These are phyloP conservation scores for Fusarium concolor DNA, from an alignment of 2,329 filamentous ascomycete species.

Conservation along the genomic window DNA sequence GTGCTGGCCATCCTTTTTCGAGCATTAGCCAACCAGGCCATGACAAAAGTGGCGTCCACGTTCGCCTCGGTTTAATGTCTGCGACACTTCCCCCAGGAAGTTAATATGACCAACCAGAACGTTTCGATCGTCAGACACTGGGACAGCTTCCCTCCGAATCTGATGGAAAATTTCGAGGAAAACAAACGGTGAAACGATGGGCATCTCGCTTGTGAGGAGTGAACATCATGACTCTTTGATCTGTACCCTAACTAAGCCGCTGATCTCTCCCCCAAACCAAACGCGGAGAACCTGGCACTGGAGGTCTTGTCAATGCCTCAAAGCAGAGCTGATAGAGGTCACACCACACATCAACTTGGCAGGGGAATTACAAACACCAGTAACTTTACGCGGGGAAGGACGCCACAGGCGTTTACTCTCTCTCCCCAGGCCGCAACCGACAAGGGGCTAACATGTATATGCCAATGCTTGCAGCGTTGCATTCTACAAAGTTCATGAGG, in stretches of 20 bases:
- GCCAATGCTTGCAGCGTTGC: constrained; percentile 28
- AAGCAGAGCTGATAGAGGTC: constrained; percentile 25
- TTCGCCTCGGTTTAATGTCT: constrained; percentile 11
- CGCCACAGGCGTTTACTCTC: constrained; percentile 26
- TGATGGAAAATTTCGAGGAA: background rate
- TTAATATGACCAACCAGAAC: constrained; percentile 21
- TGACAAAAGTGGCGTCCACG: constrained; percentile 38
- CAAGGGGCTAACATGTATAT: constrained; percentile 16
- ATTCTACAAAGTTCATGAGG: constrained; percentile 14
- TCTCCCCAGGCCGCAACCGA: constrained; percentile 11
- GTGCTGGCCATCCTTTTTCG: constrained; percentile 30
- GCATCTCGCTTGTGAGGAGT: constrained; percentile 20
- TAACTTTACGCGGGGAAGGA: constrained; percentile 26
- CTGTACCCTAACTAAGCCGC: constrained; percentile 5
- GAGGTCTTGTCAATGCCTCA: constrained; percentile 14
- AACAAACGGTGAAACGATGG: background rate
- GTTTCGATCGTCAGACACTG: constrained; percentile 28
- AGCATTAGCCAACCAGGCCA: constrained; percentile 31
- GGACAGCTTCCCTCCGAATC: constrained; percentile 4
- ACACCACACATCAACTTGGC: constrained; percentile 39
- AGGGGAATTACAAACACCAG: constrained; percentile 38
- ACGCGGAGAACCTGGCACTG: constrained; percentile 20
- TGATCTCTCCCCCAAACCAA: constrained; percentile 25
- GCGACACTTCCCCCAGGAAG: background rate
- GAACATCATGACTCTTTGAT: constrained; percentile 32